These are phyloP conservation scores for Aristolochia californica DNA, from an alignment of 164 flowering plant genomes.

Conservation along the genomic window DNA sequence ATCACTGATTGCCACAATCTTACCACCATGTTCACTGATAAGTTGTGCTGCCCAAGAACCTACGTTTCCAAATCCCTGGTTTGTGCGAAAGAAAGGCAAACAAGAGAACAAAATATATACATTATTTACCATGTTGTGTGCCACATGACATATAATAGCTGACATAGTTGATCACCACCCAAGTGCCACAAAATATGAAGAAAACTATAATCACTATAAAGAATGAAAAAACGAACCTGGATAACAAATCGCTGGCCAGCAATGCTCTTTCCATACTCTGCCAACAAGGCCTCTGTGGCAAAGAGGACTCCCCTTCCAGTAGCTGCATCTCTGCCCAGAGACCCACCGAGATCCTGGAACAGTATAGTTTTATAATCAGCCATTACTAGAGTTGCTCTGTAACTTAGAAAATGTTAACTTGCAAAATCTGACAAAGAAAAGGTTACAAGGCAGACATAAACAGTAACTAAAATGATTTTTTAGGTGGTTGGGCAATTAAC, in stretches of 20 bases:
- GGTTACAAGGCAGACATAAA: too few relatives aligned
- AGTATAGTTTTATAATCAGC: too few relatives aligned
- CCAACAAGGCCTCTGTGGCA: slow-evolving; percentile 78
- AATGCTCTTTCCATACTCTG: slow-evolving; percentile 67
- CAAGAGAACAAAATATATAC: too few relatives aligned
- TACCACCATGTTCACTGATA: slow-evolving; percentile 66
- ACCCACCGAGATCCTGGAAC: slow-evolving; percentile 86
- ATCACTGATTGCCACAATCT: slow-evolving; percentile 79
- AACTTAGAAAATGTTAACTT: too few relatives aligned
- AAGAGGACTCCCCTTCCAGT: slow-evolving; percentile 92
- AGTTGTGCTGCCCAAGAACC: slow-evolving; percentile 95
- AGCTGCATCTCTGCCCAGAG: slow-evolving; percentile 95
- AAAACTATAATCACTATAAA: neutral
- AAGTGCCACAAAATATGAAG: neutral
- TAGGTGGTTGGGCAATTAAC: too few relatives aligned
- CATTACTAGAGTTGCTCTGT: too few relatives aligned
- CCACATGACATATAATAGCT: too few relatives aligned
- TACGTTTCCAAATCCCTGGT: slow-evolving; percentile 92
- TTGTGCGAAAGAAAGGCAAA: neutral
- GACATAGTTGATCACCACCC: too few relatives aligned
- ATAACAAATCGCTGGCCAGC: slow-evolving; percentile 64
- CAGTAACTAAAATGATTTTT: too few relatives aligned
- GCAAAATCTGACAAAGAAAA: too few relatives aligned
- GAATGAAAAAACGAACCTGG: slow-evolving; percentile 35
- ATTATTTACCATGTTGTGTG: too few relatives aligned